Conservation (phyloP, 2,329 filamentous ascomycete species). For the Pestalotiopsis sp. region DNA sequence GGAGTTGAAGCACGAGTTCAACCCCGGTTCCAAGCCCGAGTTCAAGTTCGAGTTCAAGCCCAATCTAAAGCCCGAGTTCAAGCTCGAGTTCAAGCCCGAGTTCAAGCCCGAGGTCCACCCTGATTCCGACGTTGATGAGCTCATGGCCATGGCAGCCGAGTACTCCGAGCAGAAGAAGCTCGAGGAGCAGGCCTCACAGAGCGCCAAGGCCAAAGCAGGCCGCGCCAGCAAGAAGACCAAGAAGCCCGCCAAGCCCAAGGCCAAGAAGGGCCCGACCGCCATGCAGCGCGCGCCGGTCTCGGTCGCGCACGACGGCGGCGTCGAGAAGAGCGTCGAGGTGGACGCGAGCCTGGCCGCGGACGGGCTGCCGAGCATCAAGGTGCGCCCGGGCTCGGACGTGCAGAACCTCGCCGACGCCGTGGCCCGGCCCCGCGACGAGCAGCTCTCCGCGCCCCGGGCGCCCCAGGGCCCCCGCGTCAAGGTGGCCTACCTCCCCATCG, state of each 20-base stretch:
- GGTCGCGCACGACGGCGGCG: neutral
- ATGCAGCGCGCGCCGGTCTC: neutral
- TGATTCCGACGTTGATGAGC: neutral
- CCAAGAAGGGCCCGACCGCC: neutral
- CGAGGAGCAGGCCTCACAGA: neutral
- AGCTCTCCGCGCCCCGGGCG: neutral
- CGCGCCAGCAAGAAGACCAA: neutral
- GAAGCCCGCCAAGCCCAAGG: neutral
- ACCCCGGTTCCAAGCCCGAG: neutral
- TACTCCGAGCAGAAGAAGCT: neutral
- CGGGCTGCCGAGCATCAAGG: neutral
- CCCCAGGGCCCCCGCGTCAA: neutral
- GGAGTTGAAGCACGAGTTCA: neutral
- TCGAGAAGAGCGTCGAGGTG: neutral
- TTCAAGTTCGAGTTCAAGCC: neutral
- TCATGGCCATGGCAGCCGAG: neutral
- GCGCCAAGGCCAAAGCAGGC: neutral
- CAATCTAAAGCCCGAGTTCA: neutral
- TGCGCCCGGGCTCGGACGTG: neutral
- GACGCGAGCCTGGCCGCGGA: neutral
- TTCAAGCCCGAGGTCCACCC: neutral
- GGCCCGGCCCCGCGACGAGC: conserved; percentile 5
- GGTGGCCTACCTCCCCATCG: neutral
- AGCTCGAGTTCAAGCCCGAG: neutral
- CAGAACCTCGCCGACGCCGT: neutral